Percentiles rank a stretch among this genome's conserved stretches.
phyloP scores from a whole-genome alignment of 805 yeast species.

The Limtongia smithiae region DNA sequence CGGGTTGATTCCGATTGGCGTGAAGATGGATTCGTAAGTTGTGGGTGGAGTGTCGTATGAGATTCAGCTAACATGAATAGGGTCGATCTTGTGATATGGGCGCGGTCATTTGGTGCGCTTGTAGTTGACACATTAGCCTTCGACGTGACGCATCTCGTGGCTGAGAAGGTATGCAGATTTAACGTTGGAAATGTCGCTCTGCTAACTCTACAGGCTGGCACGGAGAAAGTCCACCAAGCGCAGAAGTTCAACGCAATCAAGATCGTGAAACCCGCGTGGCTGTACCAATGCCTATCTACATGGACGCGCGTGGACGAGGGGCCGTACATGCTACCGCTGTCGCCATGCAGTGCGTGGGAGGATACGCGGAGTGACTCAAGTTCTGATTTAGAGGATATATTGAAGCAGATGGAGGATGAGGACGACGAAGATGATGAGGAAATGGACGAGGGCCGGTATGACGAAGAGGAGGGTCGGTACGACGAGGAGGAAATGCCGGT shows the following conservation, averaged over 20 bases:
- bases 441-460: not conserved
- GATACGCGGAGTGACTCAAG: conserved; percentile 2
- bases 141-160: conserved; percentile 82
- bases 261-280: conserved; percentile 90
- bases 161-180: conserved; percentile 43
- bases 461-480: not conserved
- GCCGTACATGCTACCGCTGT: conserved; percentile 40
- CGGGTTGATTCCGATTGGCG: conserved; percentile 86
- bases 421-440: conserved; percentile 1
- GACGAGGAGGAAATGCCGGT: not conserved
- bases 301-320: conserved; percentile 71
- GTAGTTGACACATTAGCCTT: conserved; percentile 69
- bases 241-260: conserved; percentile 57
- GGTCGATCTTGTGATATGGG: conserved; percentile 91
- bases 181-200: too few species aligned
- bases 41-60: not conserved
- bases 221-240: conserved; percentile 82
- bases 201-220: conserved; percentile 56
- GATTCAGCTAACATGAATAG: not conserved
- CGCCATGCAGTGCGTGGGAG: conserved; percentile 22
- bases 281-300: conserved; percentile 73
- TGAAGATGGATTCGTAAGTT: conserved; percentile 49
- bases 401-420: not conserved
- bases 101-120: conserved; percentile 83
- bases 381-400: conserved; percentile 3